These are phyloP conservation scores for Neurospora cerealis DNA, from an alignment of 495 filamentous ascomycete species.

Conservation along the genomic window DNA sequence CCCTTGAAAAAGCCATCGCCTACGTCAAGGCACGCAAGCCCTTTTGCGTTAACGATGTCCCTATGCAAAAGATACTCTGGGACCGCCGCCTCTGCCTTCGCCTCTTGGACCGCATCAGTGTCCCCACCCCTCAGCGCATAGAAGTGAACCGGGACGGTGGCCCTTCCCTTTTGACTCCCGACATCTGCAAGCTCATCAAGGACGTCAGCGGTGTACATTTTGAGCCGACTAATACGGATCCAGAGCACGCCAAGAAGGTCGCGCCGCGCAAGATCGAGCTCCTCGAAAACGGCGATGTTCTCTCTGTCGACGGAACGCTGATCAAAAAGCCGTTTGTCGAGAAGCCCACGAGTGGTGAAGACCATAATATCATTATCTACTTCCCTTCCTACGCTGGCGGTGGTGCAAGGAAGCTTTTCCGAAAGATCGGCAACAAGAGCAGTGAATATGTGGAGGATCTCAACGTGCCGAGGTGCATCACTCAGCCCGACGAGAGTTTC, in stretches of 20 bases:
- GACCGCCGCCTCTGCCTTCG: slow-evolving; percentile 81
- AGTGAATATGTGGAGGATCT: slow-evolving; percentile 80
- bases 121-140: slow-evolving; percentile 80
- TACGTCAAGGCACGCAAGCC: slow-evolving; percentile 88
- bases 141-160: slow-evolving; percentile 94
- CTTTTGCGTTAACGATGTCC: slow-evolving; percentile 93
- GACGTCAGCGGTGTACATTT: slow-evolving; percentile 71
- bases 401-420: slow-evolving; percentile 84
- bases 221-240: slow-evolving; percentile 60
- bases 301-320: slow-evolving; percentile 73
- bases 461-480: slow-evolving; percentile 64
- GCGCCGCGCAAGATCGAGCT: slow-evolving; percentile 66
- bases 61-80: slow-evolving; percentile 98
- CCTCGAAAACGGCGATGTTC: slow-evolving; percentile 74
- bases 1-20: slow-evolving; percentile 90
- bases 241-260: slow-evolving; percentile 37
- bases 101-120: slow-evolving; percentile 78
- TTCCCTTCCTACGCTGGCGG: slow-evolving; percentile 77
- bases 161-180: slow-evolving; percentile 61
- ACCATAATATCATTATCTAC: slow-evolving; percentile 98
- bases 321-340: slow-evolving; percentile 95
- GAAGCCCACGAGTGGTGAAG: slow-evolving; percentile 95
- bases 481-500: slow-evolving; percentile 70
- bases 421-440: slow-evolving; percentile 97
- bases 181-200: slow-evolving; percentile 69